phyloP scores from a whole-genome alignment of 176 grass and related monocot genomes.

The Oryza meridionalis region DNA sequence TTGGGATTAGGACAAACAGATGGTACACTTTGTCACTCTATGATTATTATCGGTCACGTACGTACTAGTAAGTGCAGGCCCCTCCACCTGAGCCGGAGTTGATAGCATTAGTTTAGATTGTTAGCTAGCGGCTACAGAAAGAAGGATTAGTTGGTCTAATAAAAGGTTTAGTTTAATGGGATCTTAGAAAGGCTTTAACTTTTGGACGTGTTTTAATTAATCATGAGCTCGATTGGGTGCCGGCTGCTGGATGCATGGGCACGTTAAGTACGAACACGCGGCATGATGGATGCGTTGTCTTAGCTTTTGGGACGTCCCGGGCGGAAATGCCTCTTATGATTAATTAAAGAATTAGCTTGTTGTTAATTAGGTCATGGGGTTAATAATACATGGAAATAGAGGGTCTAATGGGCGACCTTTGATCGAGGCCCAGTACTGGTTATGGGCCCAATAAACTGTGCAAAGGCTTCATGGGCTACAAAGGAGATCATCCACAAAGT shows the following conservation, averaged over 20 bases:
- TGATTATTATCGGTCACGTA: too few species aligned
- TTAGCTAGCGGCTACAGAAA: background rate
- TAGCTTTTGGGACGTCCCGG: background rate
- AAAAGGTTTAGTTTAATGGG: background rate
- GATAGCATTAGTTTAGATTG: background rate
- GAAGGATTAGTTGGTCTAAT: background rate
- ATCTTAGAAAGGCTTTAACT: background rate
- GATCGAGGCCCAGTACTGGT: background rate
- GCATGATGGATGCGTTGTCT: background rate
- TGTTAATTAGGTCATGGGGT: too few species aligned
- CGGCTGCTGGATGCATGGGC: too few species aligned
- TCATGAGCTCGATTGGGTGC: background rate
- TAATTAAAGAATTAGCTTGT: background rate
- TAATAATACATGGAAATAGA: too few species aligned
- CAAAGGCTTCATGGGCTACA: background rate
- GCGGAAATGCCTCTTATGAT: background rate
- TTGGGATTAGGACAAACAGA: background rate
- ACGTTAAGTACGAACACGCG: background rate
- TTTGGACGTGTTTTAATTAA: background rate
- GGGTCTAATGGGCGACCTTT: background rate
- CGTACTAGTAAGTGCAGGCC: too few species aligned
- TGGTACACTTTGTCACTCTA: background rate
- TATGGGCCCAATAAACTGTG: background rate
- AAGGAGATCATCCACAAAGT: background rate
- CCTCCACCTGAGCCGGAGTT: background rate